Base-by-base conservation (phyloP, 169 alveolate species). In the Cryptosporidium sp. region DNA sequence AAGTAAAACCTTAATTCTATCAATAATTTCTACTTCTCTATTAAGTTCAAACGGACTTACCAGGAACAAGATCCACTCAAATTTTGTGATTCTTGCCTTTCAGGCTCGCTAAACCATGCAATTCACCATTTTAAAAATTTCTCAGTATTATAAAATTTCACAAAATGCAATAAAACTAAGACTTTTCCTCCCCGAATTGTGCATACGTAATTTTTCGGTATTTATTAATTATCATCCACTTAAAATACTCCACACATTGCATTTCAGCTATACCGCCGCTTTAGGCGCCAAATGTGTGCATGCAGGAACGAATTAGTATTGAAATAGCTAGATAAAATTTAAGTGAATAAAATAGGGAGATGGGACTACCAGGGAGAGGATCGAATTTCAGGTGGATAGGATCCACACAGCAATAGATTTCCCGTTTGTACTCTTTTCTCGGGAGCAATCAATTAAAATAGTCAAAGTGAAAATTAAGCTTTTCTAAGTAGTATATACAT, bases 221-320 rank as follows among this genome's bases (percentile, higher is more conserved):
- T 1, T 48, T 48, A 55, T n/a, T 55, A 23, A 23, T 55, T n/a
- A 1, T n/a, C 3, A 55, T 55, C 35, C 29, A 55, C 18, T 55
- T 55, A 16, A 55, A 55, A 8, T 55, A 0, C 35, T 18, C 67
- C 67, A 10, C 67, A 55, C 5, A 26, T 23, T 0, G 37, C 35
- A 23, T n/a, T 55, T 23, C 21, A 23, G 14, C 39, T 23, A 55
- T 55, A 55, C 67, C 67, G 67, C 4, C 6, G 67, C 6, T 0
- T 2, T 18, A 21, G 67, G 67, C 67, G 67, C 67, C 67, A 23
- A 23, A 8, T 55, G 67, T 55, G 67, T 55, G 67, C 67, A 55
- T 55, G 37, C 37, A 26, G 7, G 21, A 21, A 48, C 1, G 21
- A 45, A 45, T 41, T 7, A 41, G 14, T 45, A 45, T 14, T 10